These are phyloP conservation scores for Entonaema liquescens DNA, from an alignment of 495 filamentous ascomycete species.

Conservation along the genomic window DNA sequence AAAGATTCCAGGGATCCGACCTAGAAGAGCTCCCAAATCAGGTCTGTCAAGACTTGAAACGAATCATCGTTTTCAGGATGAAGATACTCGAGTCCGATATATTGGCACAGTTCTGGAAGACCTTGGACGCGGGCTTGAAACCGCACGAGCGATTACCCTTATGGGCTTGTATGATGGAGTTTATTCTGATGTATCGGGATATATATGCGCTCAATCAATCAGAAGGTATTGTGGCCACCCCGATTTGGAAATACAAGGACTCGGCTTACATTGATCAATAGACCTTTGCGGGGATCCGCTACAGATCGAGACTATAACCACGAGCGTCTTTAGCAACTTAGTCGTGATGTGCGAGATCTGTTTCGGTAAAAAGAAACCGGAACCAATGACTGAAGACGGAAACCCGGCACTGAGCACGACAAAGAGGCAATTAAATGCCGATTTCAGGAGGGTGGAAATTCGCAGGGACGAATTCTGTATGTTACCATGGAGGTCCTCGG, in stretches of 20 bases:
- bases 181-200: constrained; percentile 46
- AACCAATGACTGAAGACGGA: constrained; percentile 31
- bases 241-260: neutral
- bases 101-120: constrained; percentile 33
- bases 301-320: constrained; percentile 25
- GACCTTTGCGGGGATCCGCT: constrained; percentile 17
- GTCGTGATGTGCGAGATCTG: constrained; percentile 46
- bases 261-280: constrained; percentile 27
- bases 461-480: constrained; percentile 41
- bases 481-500: constrained; percentile 11
- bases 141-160: constrained; percentile 44
- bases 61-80: constrained; percentile 36
- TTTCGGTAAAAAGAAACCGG: constrained; percentile 47
- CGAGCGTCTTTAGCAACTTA: constrained; percentile 40
- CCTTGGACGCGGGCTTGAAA: constrained; percentile 31
- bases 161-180: constrained; percentile 46
- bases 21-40: constrained; percentile 36
- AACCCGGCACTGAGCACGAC: constrained; percentile 1
- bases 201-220: constrained; percentile 23
- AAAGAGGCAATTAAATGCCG: constrained; percentile 34
- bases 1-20: constrained; percentile 11
- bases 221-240: constrained; percentile 31
- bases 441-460: constrained; percentile 26
- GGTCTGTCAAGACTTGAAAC: constrained; percentile 39
- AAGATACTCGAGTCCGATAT: constrained; percentile 41